Conservation (phyloP, 2,329 filamentous ascomycete genomes). For the Geosmithia morbida region DNA sequence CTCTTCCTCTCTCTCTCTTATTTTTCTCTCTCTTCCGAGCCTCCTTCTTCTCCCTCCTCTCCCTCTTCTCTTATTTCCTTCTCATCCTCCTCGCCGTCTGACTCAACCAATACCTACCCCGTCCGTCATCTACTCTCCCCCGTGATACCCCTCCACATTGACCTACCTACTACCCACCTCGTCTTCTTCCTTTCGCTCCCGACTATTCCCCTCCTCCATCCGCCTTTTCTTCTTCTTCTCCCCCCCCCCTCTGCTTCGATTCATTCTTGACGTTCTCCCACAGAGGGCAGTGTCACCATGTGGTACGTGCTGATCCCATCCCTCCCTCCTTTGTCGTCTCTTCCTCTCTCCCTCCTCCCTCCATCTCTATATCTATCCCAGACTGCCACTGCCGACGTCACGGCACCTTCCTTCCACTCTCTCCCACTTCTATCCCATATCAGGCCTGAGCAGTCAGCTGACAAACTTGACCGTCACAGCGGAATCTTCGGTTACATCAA, state of each 20-base stretch:
- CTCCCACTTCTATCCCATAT: background rate
- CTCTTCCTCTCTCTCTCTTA: background rate
- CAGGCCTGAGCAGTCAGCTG: background rate
- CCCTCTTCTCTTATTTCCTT: background rate
- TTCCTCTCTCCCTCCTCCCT: background rate
- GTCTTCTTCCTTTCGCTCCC: background rate
- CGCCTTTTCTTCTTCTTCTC: background rate
- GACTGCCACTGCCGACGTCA: background rate
- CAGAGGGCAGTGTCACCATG: background rate
- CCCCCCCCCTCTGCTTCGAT: background rate
- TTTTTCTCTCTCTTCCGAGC: background rate
- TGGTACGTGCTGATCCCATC: background rate
- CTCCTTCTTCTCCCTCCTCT: background rate
- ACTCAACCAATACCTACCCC: background rate
- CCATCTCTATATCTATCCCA: too few species aligned
- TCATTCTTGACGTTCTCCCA: background rate
- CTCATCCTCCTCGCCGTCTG: slow-evolving; percentile 1
- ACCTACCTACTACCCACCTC: background rate
- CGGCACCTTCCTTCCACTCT: background rate
- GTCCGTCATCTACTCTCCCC: background rate
- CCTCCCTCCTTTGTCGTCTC: background rate
- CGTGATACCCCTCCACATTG: background rate
- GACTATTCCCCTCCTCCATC: background rate
- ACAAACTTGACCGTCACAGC: slow-evolving; percentile 27
- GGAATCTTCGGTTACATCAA: slow-evolving; percentile 98